Evolutionary conservation across 257 asterid genomes (phyloP).

Genomic region (Solanum rostratum): DNA sequence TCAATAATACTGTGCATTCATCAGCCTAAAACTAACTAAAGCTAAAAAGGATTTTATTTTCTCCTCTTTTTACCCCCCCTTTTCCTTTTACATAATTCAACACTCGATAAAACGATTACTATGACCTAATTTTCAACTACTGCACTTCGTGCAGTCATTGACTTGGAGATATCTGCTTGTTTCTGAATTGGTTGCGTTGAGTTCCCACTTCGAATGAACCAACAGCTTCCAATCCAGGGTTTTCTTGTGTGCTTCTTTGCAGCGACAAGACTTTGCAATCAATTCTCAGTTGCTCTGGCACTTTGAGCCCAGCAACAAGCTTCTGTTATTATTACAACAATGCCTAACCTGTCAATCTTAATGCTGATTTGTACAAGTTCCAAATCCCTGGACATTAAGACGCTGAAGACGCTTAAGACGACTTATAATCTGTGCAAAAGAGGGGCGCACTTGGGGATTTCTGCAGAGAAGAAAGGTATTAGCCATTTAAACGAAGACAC

Average conservation of each 20-base stretch:
- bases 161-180: constrained; percentile 13
- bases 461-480: constrained; percentile 30
- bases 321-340: constrained; percentile 22
- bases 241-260: constrained; percentile 4
- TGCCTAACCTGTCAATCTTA: constrained; percentile 1
- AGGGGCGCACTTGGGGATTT: constrained; percentile 67
- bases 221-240: constrained; percentile 45
- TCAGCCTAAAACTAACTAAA: constrained; percentile 13
- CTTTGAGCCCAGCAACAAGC: constrained; percentile 21
- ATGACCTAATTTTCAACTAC: constrained; percentile 16
- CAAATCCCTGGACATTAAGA: constrained; percentile 35
- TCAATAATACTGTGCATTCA: constrained; percentile 17
- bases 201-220: constrained; percentile 93
- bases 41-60: constrained; percentile 9
- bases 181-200: constrained; percentile 34
- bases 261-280: constrained; percentile 16
- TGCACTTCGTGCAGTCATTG: constrained; percentile 39
- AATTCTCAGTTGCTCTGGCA: constrained; percentile 15
- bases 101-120: background rate
- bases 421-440: constrained; percentile 73
- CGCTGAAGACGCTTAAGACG: constrained; percentile 68
- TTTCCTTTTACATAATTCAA: background rate
- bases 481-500: background rate
- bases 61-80: background rate
- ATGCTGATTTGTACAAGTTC: constrained; percentile 21